Evolutionary conservation across 2,329 filamentous ascomycete genomes (phyloP).

Genomic region (Xylaria hypoxylon): DNA sequence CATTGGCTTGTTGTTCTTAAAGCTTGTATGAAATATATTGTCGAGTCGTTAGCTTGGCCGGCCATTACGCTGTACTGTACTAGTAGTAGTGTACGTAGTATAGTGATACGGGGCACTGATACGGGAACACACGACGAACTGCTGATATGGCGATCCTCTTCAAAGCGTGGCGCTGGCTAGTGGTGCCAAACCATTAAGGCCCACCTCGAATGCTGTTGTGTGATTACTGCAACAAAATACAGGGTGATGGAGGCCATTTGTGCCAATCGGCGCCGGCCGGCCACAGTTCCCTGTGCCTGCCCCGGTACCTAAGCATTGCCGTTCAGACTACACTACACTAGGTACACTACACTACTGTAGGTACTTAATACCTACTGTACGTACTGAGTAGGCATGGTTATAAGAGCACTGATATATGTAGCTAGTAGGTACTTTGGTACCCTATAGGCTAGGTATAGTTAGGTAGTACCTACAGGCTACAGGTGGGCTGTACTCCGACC

Average conservation of each 20-base stretch:
- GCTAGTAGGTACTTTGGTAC: too few species aligned
- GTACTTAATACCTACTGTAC: neutral
- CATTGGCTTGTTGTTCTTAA: constrained; percentile 1
- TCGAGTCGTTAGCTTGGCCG: neutral
- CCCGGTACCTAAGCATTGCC: constrained; percentile 7
- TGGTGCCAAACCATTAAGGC: neutral
- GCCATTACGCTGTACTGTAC: neutral
- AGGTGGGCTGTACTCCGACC: too few species aligned
- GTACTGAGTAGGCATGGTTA: too few species aligned
- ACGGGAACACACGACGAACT: neutral
- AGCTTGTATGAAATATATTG: neutral
- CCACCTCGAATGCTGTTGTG: constrained; percentile 1
- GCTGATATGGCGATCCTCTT: constrained; percentile 17
- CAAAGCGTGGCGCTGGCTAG: neutral
- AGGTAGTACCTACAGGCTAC: neutral
- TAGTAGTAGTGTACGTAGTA: too few species aligned
- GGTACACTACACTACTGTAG: too few species aligned
- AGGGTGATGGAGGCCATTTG: neutral
- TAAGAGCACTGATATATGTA: too few species aligned
- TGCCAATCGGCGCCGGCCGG: constrained; percentile 33
- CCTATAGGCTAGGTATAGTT: too few species aligned
- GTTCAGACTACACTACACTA: neutral
- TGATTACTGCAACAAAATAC: constrained; percentile 19
- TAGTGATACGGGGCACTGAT: neutral
- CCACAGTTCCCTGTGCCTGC: constrained; percentile 10